phyloP scores from a whole-genome alignment of 2,329 filamentous ascomycete species.

The Aphanoascus verrucosus region DNA sequence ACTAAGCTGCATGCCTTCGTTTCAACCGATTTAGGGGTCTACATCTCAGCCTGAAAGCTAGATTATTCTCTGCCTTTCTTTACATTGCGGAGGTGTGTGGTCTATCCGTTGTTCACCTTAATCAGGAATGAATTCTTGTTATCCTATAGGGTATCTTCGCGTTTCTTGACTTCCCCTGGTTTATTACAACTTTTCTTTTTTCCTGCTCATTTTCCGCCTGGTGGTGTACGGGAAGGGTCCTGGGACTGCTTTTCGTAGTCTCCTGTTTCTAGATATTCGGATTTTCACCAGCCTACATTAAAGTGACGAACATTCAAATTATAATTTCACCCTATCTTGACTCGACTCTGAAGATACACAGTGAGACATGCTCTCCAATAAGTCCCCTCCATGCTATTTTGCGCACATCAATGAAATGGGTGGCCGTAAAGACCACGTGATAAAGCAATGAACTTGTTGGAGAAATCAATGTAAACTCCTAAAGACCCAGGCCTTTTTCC shows the following conservation, averaged over 20 bases:
- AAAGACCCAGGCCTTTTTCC: too few species aligned
- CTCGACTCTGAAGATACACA: too few species aligned
- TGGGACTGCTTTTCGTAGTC: not conserved
- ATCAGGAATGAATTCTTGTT: not conserved
- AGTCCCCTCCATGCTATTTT: too few species aligned
- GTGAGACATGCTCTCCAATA: too few species aligned
- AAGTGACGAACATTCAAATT: not conserved
- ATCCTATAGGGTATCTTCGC: too few species aligned
- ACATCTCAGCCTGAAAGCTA: not conserved
- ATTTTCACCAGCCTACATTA: not conserved
- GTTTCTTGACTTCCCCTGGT: too few species aligned
- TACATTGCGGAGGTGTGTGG: not conserved
- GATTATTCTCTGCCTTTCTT: not conserved
- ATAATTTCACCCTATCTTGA: too few species aligned
- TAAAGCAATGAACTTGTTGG: too few species aligned
- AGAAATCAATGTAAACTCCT: too few species aligned
- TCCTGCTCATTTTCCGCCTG: not conserved
- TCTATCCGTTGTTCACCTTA: too few species aligned
- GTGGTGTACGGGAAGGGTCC: constrained; percentile 4
- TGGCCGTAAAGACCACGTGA: too few species aligned
- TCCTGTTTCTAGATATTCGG: constrained; percentile 1
- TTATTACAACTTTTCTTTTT: not conserved
- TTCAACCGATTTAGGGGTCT: not conserved
- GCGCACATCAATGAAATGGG: too few species aligned
- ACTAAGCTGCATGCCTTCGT: not conserved